Conservation (phyloP, 805 yeast genomes). For the Tetrapisispora iriomotensis region DNA sequence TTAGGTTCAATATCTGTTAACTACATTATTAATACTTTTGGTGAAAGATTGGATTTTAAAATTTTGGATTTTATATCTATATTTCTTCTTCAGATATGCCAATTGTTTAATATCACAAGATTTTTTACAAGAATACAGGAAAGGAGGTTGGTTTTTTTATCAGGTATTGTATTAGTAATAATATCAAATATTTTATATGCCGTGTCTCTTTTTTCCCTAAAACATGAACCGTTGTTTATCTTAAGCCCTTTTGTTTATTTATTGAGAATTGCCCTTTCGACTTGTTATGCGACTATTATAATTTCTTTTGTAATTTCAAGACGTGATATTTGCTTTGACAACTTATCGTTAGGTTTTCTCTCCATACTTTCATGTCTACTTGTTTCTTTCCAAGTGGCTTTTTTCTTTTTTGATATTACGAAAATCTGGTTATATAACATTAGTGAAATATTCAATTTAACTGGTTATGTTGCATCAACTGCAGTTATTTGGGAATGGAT, state of each 20-base stretch:
- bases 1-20: slow-evolving; percentile 27
- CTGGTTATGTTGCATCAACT: slow-evolving; percentile 60
- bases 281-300: slow-evolving; percentile 57
- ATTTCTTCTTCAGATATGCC: slow-evolving; percentile 50
- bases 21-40: slow-evolving; percentile 29
- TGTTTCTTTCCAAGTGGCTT: slow-evolving; percentile 52
- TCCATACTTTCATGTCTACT: slow-evolving; percentile 46
- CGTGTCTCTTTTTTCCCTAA: slow-evolving; percentile 31
- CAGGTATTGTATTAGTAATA: slow-evolving; percentile 46
- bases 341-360: slow-evolving; percentile 39
- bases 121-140: slow-evolving; percentile 60
- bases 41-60: slow-evolving; percentile 37
- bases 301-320: slow-evolving; percentile 46
- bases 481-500: slow-evolving; percentile 84
- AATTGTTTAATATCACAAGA: slow-evolving; percentile 62
- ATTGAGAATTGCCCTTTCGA: slow-evolving; percentile 59
- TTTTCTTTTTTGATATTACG: slow-evolving; percentile 69
- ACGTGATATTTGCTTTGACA: slow-evolving; percentile 40
- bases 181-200: slow-evolving; percentile 64
- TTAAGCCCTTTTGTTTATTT: slow-evolving; percentile 68
- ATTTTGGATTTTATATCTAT: slow-evolving; percentile 50
- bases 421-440: slow-evolving; percentile 66
- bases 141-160: slow-evolving; percentile 48
- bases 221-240: slow-evolving; percentile 34
- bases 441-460: slow-evolving; percentile 63